Percentiles rank a stretch among this genome's conserved stretches.
These are phyloP conservation scores for Viola pubescens DNA, from an alignment of 441 rosid genomes.

Conservation along the genomic window DNA sequence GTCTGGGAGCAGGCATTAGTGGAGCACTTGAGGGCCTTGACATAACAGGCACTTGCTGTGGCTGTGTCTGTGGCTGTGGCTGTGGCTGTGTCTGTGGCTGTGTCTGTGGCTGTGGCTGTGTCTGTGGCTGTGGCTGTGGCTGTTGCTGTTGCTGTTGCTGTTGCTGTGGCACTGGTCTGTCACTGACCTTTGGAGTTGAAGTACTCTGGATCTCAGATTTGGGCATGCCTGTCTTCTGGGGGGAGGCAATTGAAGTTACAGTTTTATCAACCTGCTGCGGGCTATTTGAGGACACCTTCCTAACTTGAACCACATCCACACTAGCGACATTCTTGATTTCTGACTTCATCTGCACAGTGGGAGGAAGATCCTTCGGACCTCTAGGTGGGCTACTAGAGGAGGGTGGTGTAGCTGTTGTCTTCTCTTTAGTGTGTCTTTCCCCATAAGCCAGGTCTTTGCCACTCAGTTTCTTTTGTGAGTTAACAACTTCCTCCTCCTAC, in stretches of 20 bases:
- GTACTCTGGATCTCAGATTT: conserved; percentile 47
- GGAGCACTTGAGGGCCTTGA: conserved; percentile 96
- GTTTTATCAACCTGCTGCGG: conserved; percentile 39
- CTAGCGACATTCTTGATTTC: conserved; percentile 35
- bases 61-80: conserved; percentile 14
- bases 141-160: conserved; percentile 12
- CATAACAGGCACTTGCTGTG: conserved; percentile 36
- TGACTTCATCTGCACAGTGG: conserved; percentile 34
- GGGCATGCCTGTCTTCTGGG: conserved; percentile 22
- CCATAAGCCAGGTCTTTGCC: conserved; percentile 39
- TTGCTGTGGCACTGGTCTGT: conserved; percentile 26
- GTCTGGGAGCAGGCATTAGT: conserved; percentile 47
- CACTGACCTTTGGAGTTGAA: conserved; percentile 34
- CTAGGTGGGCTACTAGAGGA: conserved; percentile 43
- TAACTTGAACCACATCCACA: conserved; percentile 27
- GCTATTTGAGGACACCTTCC: conserved; percentile 38
- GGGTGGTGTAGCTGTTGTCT: conserved; percentile 33
- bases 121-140: not conserved
- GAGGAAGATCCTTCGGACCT: conserved; percentile 28
- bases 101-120: conserved; percentile 2
- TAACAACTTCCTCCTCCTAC: conserved; percentile 33
- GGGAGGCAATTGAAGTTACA: conserved; percentile 24
- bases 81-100: not conserved
- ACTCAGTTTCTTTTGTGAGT: conserved; percentile 30
- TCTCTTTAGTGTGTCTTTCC: conserved; percentile 53